Evolutionary conservation across 2,329 filamentous ascomycete genomes (phyloP), one percentile per base, ranked within the genome.

Genomic region (Didymella glomerata): DNA sequence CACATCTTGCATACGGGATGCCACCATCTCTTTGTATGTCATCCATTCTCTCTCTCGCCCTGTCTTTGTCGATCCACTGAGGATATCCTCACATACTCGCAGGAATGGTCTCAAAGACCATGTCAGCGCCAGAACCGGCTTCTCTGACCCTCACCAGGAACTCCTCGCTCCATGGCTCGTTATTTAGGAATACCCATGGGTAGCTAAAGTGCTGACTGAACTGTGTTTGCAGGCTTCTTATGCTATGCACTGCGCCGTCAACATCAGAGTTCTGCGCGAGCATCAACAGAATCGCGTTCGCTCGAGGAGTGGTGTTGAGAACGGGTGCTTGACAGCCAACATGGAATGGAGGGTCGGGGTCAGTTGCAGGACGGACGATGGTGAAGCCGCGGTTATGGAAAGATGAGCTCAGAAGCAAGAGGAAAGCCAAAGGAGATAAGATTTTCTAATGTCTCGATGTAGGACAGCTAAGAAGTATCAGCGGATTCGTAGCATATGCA

Each of bases 151-250:
- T 86, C 67, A 80, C 82, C 79, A 93, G 96, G 80, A 98, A 98
- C 68, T 97, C 92, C 13, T 93, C 90, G 4, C 88, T 88, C 73
- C 97, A 98, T 10, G 90, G 90, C 44, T 91, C 88, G 71, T 98
- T 93, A 78, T 98, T 98, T 83, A 98, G 93, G 76, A 98, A 98
- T 2, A 92, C 96, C 91, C 93, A 97, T 0, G 94, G 93, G 74
- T 98, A 98, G 80, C 97, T 97, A 85, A 97, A 98, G 74, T 97
- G 97, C 81, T 86, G 83, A 74, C 98, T 98, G 91, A 93, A 98
- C 1, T 93, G 97, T 65, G 89, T 83, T 80, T 98, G 94, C 60
- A 98, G 50, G 36, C 47, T 64, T 13, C 36, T 34, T 11, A 67
- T 52, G 83, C 74, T 97, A 91, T 57, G 85, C 25, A 97, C 81